Percentiles rank a stretch among this genome's conserved stretches.
phyloP scores from a whole-genome alignment of 345 rosid genomes.

The Conringia planisiliqua region DNA sequence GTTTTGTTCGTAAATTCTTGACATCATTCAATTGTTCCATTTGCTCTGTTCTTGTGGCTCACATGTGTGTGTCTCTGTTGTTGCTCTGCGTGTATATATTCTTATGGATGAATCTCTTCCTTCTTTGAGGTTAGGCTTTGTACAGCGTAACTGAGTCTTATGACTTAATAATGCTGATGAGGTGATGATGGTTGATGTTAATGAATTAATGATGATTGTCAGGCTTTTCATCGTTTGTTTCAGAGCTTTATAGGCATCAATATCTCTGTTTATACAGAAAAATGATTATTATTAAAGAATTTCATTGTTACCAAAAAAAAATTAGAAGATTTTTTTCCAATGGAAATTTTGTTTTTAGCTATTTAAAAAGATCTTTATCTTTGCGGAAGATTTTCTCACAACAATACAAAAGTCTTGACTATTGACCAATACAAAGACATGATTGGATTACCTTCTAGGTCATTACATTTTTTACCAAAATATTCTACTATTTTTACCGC shows the following conservation, averaged over 20 bases:
- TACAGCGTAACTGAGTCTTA: conserved; percentile 8
- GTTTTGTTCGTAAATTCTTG: conserved; percentile 24
- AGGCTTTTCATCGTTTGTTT: background rate
- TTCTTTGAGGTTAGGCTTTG: conserved; percentile 11
- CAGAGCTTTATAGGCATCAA: background rate
- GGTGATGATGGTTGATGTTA: background rate
- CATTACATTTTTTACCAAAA: too few species aligned
- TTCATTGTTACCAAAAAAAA: background rate
- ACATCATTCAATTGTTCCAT: conserved; percentile 13
- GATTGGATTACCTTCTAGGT: too few species aligned
- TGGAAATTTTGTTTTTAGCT: background rate
- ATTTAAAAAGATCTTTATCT: background rate
- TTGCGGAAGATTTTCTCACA: background rate
- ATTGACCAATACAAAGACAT: too few species aligned
- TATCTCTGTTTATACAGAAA: background rate
- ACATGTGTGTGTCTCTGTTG: conserved; percentile 4
- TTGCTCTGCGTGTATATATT: conserved; percentile 25
- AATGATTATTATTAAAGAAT: background rate
- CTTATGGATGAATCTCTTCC: background rate
- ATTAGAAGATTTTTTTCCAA: background rate
- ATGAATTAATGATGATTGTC: background rate
- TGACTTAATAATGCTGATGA: conserved; percentile 11
- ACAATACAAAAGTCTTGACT: too few species aligned
- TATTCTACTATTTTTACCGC: too few species aligned
- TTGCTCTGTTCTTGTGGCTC: conserved; percentile 11